These are phyloP conservation scores for Rhizoclosmatium sp. DNA, from an alignment of 192 early-diverging fungal genomes.

Conservation along the genomic window DNA sequence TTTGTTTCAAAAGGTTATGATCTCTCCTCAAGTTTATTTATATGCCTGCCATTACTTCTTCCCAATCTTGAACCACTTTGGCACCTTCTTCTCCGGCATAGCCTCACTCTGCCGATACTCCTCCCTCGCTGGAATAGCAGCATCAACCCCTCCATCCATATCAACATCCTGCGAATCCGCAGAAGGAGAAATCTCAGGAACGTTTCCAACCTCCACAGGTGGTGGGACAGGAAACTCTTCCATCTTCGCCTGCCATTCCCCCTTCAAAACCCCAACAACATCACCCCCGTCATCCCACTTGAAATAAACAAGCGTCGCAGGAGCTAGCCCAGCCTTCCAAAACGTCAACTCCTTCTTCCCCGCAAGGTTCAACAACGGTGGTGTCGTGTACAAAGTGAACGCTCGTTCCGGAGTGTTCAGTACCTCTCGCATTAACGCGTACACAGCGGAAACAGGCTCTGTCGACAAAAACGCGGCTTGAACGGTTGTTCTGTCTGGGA, in stretches of 20 bases:
- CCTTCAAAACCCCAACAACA: constrained; percentile 15
- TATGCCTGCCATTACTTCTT: constrained; percentile 27
- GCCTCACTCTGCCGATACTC: constrained; percentile 6
- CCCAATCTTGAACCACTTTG: constrained; percentile 57
- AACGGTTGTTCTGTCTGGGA: constrained; percentile 78
- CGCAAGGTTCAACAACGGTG: constrained; percentile 43
- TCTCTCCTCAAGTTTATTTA: too few species aligned
- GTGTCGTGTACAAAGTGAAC: constrained; percentile 50
- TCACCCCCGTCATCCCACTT: constrained; percentile 42
- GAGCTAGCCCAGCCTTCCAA: constrained; percentile 54
- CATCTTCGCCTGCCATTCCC: constrained; percentile 22
- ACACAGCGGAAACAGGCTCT: constrained; percentile 50
- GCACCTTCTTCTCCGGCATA: constrained; percentile 35
- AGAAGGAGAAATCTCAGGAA: background rate
- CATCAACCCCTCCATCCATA: background rate
- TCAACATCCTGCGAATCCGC: background rate
- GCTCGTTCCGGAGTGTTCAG: constrained; percentile 19
- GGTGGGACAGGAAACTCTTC: constrained; percentile 40
- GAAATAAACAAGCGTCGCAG: constrained; percentile 56
- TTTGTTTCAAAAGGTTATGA: background rate
- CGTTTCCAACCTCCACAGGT: background rate
- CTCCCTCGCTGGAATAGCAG: constrained; percentile 18
- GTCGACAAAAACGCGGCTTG: constrained; percentile 79
- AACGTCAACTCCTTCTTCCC: constrained; percentile 44
- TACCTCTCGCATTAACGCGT: constrained; percentile 10